Base-by-base conservation (phyloP, 192 early-diverging fungal species). In the Coemansia sp. region DNA sequence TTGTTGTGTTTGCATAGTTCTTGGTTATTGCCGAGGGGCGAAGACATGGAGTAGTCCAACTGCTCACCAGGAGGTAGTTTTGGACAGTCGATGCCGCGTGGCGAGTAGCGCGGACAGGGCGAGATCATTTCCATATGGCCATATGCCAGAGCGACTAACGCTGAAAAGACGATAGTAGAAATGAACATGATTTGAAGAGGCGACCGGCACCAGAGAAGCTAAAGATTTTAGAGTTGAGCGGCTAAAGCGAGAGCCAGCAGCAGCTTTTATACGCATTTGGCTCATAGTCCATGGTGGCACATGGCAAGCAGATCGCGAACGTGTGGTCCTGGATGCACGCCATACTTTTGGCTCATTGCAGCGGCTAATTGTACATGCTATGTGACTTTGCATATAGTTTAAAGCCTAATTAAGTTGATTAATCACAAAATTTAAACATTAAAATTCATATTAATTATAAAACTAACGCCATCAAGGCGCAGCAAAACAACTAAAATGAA, bases 1-100 rank as follows among this genome's bases (percentile, higher is more conserved):
- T 61, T 72, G 29, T 65, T 58, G 26, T 69, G 45, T 61, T 81
- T 85, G 80, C 84, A 87, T 0, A 87, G 45, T 3, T 71, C 80
- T 3, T 62, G 17, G 50, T 21, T 5, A 47, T n/a, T 26, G 54
- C 61, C 16, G n/a, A 25, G 21, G 57, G 69, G 9, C 69, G 29
- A 67, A 71, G 38, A 71, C 58, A 43, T 71, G 54, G 54, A 69
- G 25, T 53, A 74, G 67, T 87, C 85, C 11, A 57, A 35, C 2
- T 43, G 6, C 14, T 80, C 71, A 10, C 85, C 85, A 0, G 61
- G 49, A 0, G 85, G 78, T 4, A 76, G 61, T 11, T 59, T 26
- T 0, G 84, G 84, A 41, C 80, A 80, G 21, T 69, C 59, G 1
- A 58, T 17, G 25, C 71, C 70, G 39, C 41, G 35, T 3, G 67